phyloP scores from a whole-genome alignment of 441 rosid species.

The Populus hybrid region DNA sequence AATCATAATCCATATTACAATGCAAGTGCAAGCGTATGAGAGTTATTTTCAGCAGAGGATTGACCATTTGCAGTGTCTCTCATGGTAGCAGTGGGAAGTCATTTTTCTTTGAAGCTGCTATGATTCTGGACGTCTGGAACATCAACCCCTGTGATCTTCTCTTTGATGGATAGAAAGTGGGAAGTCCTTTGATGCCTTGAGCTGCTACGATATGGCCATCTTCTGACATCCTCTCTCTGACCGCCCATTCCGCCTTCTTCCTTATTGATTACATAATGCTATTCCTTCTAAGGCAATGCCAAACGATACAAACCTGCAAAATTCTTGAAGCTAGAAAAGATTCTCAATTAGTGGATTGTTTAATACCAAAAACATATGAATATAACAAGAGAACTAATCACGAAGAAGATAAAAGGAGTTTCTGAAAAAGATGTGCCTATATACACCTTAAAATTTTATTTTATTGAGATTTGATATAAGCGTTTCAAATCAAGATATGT shows the following conservation, averaged over 20 bases:
- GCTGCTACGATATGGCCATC: constrained; percentile 1
- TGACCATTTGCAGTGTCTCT: not conserved
- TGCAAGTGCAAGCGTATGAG: not conserved
- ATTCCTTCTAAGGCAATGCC: no score
- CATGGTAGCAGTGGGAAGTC: constrained; percentile 16
- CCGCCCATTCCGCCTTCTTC: not conserved
- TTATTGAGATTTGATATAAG: no score
- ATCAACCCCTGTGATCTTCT: constrained; percentile 12
- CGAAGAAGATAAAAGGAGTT: no score
- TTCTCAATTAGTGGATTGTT: no score
- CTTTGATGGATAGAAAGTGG: not conserved
- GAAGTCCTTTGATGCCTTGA: constrained; percentile 18
- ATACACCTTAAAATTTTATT: no score
- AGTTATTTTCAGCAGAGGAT: not conserved
- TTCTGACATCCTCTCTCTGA: not conserved
- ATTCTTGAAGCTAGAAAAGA: no score
- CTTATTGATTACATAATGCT: no score
- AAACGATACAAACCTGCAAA: no score
- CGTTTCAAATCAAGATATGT: no score
- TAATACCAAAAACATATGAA: no score
- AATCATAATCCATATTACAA: not conserved
- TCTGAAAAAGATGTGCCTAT: no score
- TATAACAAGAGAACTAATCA: no score
- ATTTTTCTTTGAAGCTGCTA: constrained; percentile 21
- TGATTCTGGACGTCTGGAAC: not conserved